Base-by-base conservation (phyloP, 2,329 filamentous ascomycete species). In the Diaporthe ilicicola region DNA sequence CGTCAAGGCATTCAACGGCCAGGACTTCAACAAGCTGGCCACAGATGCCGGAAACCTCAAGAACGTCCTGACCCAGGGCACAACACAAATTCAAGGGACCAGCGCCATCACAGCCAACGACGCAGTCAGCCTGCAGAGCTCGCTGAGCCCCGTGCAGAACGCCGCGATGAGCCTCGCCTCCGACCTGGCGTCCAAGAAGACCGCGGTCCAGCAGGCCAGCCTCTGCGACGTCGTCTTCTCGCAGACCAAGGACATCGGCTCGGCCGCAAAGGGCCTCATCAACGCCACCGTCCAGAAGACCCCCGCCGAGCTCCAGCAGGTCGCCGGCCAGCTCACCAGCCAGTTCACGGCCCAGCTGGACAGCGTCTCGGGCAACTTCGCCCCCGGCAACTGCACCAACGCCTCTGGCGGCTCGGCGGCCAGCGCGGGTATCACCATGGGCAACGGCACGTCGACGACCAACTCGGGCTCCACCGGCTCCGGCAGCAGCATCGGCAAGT, bases 371-470 rank as follows among this genome's bases (percentile, higher is more conserved):
- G 64, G 56, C 22, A 72, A 74, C 69, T 80, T 80, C 67, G 75
- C 73, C 46, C 56, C 75, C n/a, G 67, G 70, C 32, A 79, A 78
- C 76, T 80, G 79, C 74, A 77, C 77, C 74, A 74, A 77, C 73
- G 65, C 70, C 13, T 68, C 70, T 0, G 70, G 67, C 8, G 70
- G 67, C 1, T 54, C 59, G 5, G 66, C 59, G 17, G 62, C 69
- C 19, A 53, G 22, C 17, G 70, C 70, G 7, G 70, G 70, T 13
- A 69, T 72, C 37, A 48, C 56, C 4, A 56, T 65, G 27, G 29
- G 51, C 44, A 72, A 70, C 67, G 24, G 56, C 44, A 34, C 51
- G 7, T 24, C 46, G 27, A 64, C 32, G 1, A 44, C 51, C 12
- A 69, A 29, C 51, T 22, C 67, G 27, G 55, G 50, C 37, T 48